Evolutionary conservation across 2,329 filamentous ascomycete species (phyloP), one percentile per base, ranked within the genome.

Genomic region (Ampelomyces quisqualis): DNA sequence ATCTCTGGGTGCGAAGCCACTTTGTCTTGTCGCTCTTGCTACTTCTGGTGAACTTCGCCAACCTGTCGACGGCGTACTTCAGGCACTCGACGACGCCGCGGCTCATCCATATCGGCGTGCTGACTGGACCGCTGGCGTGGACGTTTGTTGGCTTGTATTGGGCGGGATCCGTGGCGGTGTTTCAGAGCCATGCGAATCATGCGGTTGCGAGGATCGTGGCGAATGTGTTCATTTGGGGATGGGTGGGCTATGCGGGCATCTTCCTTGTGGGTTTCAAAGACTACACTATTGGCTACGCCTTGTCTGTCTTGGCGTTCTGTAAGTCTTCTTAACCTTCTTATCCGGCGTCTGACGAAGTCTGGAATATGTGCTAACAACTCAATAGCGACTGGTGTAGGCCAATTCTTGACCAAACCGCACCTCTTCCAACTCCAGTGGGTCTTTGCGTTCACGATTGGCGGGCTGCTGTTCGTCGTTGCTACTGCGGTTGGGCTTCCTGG

Each of bases 371-470:
- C 45, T 51, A 43, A 30, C 35, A n/a, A 27, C 18, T 4, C 2
- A 6, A 17, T 42, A 80, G 78, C 77, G 13, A 81, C 94, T 28
- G 88, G 87, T 9, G 81, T 93, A 11, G 79, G 81, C 10, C 90
- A 95, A 67, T 83, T 94, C 71, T 73, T 82, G 35, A 77, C 78
- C 58, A 82, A 89, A 64, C 69, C 84, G 44, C 77, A 93, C 63
- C 68, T 85, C 49, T 76, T 94, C 53, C 86, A 88, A 5, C 75
- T 95, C 51, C 90, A 95, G 72, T 95, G 89, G 89, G 91, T 94
- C 69, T 95, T 95, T 65, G 86, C 89, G 22, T 93, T 94, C 61
- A 75, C 82, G 48, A 89, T 95, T 65, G 90, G 91, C 77, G 80
- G 76, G 1, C 64, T 87, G 18, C 78, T 94, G 38, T 85, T 93